Base-by-base conservation (phyloP, 352 stramenopile genomes). In the Phytophthora brassicae region DNA sequence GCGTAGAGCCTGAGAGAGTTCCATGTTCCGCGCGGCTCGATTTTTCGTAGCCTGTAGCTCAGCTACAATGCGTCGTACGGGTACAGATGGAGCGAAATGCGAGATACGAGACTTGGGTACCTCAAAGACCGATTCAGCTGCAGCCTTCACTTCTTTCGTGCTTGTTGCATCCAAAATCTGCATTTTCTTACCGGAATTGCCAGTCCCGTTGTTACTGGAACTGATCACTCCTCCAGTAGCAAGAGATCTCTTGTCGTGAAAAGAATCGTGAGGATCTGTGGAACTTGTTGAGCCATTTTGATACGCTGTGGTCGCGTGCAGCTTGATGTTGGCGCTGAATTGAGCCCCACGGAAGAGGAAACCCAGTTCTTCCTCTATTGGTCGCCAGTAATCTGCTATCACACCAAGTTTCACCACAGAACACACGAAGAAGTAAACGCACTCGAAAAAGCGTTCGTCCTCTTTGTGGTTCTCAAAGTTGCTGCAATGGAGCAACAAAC, bases 381-480 rank as follows among this genome's bases (percentile, higher is more conserved):
- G 46, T 7, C 65, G 59, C 84, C 82, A 94, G 53, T 84, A 68
- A 14, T 86, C 76, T 14, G 56, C 39, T 12, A 70, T 55, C 11
- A 91, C 68, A n/a, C 74, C 72, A 28, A 90, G 67, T 52, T 94
- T 92, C 38, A 82, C 77, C 13, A 90, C 79, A 0, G 82, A 77
- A 47, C 79, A 90, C 22, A 89, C 69, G 56, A 91, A 91, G 53
- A 85, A 91, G 56, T 90, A 92, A 56, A 94, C 64, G 46, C 77
- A 85, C 61, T 94, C 84, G 51, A 94, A 92, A 63, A 92, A 90
- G 38, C 66, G 72, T 55, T 90, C 74, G 72, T 94, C 84, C 42
- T 94, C 79, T 57, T 90, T 90, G 66, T 91, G 80, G 45, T 86
- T 84, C 67, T 93, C 83, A 51, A 81, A 89, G 63, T 90, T 94